Conservation (phyloP, 2,329 filamentous ascomycete species). For the Penicillium vulpinum region DNA sequence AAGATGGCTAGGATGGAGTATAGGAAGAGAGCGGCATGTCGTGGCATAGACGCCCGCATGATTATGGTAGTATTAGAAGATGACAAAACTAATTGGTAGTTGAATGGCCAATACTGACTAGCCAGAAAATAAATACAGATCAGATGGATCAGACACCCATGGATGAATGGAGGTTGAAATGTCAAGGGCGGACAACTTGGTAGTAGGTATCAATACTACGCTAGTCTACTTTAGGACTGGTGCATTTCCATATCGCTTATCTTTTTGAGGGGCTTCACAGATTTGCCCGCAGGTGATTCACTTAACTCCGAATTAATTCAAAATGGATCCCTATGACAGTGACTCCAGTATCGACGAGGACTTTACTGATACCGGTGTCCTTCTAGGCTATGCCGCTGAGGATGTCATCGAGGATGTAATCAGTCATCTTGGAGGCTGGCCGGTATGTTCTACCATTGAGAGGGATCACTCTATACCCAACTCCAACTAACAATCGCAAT, state of each 20-base stretch:
- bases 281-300: constrained; percentile 12
- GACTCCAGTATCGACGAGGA: constrained; percentile 69
- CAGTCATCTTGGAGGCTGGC: constrained; percentile 82
- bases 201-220: background rate
- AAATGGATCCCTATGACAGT: constrained; percentile 79
- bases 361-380: constrained; percentile 69
- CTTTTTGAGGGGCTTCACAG: constrained; percentile 23
- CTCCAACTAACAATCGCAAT: constrained; percentile 17
- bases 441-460: constrained; percentile 59
- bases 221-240: background rate
- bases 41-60: background rate
- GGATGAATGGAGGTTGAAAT: background rate
- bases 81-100: background rate
- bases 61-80: background rate
- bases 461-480: background rate
- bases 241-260: constrained; percentile 25
- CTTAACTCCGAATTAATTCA: constrained; percentile 3
- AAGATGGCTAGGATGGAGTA: constrained; percentile 13
- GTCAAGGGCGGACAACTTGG: background rate
- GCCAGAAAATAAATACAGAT: background rate
- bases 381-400: constrained; percentile 84
- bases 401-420: constrained; percentile 78
- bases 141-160: background rate
- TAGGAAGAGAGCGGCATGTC: constrained; percentile 4
- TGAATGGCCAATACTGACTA: background rate